Percentiles rank a stretch among this genome's conserved stretches.
phyloP scores from a whole-genome alignment of 768 basidiomycete species.

The Sporobolomyces phaffii region DNA sequence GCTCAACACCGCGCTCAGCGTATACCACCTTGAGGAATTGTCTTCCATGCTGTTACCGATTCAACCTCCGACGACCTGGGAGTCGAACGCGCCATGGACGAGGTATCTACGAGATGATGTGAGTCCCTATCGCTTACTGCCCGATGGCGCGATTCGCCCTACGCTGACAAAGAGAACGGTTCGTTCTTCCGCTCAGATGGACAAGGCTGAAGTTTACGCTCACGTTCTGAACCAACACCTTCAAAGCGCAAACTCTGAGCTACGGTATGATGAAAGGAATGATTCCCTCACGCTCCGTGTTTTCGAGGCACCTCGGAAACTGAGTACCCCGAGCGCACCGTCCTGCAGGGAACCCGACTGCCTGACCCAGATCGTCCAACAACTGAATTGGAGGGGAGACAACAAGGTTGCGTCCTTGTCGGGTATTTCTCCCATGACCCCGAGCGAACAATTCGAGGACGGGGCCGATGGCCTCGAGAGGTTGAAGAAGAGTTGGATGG shows the following conservation, averaged over 20 bases:
- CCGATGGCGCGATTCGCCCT: too few species aligned
- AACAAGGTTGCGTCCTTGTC: conserved; percentile 15
- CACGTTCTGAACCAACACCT: conserved; percentile 15
- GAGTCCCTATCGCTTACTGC: neutral
- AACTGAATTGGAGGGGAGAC: conserved; percentile 36
- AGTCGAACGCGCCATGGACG: neutral
- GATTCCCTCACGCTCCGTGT: neutral
- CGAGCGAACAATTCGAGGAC: neutral
- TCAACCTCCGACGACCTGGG: conserved; percentile 16
- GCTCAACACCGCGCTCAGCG: conserved; percentile 18
- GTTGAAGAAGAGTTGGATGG: conserved; percentile 11
- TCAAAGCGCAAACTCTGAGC: conserved; percentile 22
- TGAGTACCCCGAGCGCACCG: too few species aligned
- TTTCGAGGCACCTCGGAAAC: too few species aligned
- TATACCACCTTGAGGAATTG: conserved; percentile 18
- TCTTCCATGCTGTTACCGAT: conserved; percentile 27
- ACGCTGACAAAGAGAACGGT: too few species aligned
- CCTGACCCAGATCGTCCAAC: conserved; percentile 6
- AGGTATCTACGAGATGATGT: conserved; percentile 23
- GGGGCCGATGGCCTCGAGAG: neutral
- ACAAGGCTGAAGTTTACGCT: conserved; percentile 3
- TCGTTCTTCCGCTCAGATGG: too few species aligned
- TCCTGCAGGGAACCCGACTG: conserved; percentile 17
- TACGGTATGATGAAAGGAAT: conserved; percentile 12
- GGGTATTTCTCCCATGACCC: neutral